These are phyloP conservation scores for Aspergillus mulundensis DNA, from an alignment of 495 filamentous ascomycete genomes.

Conservation along the genomic window DNA sequence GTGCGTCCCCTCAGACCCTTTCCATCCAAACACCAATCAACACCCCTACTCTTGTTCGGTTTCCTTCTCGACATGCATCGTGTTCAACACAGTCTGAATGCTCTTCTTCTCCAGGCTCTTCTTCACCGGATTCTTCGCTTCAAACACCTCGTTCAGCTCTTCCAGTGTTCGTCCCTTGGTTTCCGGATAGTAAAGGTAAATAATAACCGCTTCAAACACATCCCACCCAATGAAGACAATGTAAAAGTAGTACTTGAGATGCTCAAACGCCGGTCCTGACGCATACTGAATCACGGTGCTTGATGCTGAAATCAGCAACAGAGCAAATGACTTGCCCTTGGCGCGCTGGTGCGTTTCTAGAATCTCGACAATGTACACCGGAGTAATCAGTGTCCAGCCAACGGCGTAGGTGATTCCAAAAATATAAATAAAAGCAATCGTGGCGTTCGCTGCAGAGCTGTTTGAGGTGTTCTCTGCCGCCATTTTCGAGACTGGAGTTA, in stretches of 20 bases:
- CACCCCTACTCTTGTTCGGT: too few relatives aligned
- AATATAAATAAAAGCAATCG: conserved; percentile 3
- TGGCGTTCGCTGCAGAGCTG: not conserved
- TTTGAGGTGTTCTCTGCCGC: not conserved
- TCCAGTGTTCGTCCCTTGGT: conserved; percentile 10
- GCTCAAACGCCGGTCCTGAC: not conserved
- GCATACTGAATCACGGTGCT: conserved; percentile 8
- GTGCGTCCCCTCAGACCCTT: too few relatives aligned
- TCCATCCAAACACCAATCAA: too few relatives aligned
- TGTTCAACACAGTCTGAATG: too few relatives aligned
- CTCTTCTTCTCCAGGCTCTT: not conserved
- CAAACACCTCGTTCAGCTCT: conserved; percentile 10
- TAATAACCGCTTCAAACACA: not conserved
- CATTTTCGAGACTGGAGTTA: too few relatives aligned
- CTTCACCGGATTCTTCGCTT: conserved; percentile 4
- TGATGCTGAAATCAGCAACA: not conserved
- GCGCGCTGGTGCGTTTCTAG: conserved; percentile 54
- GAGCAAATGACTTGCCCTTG: conserved; percentile 54
- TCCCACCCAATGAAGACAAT: conserved; percentile 11
- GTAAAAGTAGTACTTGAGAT: conserved; percentile 8
- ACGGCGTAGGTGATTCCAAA: conserved; percentile 5
- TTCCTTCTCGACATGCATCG: too few relatives aligned
- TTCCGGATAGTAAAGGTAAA: conserved; percentile 4
- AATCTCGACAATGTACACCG: conserved; percentile 61
- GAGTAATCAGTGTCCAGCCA: conserved; percentile 49